Percentiles rank a stretch among this genome's conserved stretches.
These are phyloP conservation scores for Pseudocercospora crystallina DNA, from an alignment of 2,329 filamentous ascomycete genomes.

Conservation along the genomic window DNA sequence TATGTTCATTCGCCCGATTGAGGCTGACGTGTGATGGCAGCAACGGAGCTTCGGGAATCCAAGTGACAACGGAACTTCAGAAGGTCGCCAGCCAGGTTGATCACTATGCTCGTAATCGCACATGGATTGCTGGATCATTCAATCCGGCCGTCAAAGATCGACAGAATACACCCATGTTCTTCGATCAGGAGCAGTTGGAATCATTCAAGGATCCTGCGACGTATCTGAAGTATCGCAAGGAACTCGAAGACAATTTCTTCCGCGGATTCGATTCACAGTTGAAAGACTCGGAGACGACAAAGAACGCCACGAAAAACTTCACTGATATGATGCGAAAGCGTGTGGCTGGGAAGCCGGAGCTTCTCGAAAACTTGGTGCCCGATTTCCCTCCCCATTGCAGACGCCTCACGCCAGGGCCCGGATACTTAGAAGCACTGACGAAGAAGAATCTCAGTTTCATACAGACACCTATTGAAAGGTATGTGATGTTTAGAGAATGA, in stretches of 20 bases:
- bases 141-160: constrained; percentile 52
- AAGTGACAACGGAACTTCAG: constrained; percentile 51
- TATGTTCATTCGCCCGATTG: too few species aligned
- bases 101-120: constrained; percentile 63
- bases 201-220: constrained; percentile 60
- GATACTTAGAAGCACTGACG: constrained; percentile 53
- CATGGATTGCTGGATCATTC: constrained; percentile 65
- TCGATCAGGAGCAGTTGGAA: constrained; percentile 54
- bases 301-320: constrained; percentile 37
- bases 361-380: constrained; percentile 43
- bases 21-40: not conserved
- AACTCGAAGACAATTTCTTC: constrained; percentile 59
- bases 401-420: constrained; percentile 50
- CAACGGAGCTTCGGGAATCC: constrained; percentile 45
- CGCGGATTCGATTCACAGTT: constrained; percentile 44
- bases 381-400: constrained; percentile 49
- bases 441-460: constrained; percentile 49
- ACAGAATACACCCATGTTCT: constrained; percentile 57
- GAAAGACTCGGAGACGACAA: constrained; percentile 39
- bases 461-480: constrained; percentile 39
- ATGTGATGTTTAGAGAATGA: not conserved
- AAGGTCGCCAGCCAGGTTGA: constrained; percentile 52
- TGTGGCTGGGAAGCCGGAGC: constrained; percentile 37
- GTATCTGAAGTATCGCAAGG: constrained; percentile 54
- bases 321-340: constrained; percentile 42